Evolutionary conservation across 2,329 filamentous ascomycete species (phyloP).

Genomic region (Alternaria hordeiaustralica): DNA sequence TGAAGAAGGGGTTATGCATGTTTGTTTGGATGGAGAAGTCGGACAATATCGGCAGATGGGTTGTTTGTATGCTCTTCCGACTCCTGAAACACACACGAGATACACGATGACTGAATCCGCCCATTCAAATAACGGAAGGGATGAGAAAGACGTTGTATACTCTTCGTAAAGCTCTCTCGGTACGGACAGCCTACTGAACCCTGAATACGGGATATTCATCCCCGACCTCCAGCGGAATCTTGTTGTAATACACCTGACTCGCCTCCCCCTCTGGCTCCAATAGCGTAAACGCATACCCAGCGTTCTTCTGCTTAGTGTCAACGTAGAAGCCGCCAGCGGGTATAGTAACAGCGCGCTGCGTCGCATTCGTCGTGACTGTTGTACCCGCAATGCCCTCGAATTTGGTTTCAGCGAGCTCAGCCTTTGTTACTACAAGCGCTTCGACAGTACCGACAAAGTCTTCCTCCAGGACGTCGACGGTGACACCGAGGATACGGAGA

Average conservation of each 20-base stretch:
- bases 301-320: not conserved
- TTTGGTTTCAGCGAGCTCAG: not conserved
- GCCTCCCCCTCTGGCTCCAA: not conserved
- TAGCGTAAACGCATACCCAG: not conserved
- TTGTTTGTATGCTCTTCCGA: not conserved
- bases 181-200: not conserved
- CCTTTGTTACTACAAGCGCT: conserved; percentile 24
- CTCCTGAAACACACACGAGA: no score
- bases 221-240: not conserved
- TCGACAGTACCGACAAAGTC: conserved; percentile 26
- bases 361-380: not conserved
- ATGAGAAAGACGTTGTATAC: not conserved
- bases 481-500: conserved; percentile 28
- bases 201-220: not conserved
- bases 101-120: no score
- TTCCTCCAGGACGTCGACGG: conserved; percentile 25
- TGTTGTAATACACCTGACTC: not conserved
- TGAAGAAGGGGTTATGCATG: not conserved
- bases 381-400: not conserved
- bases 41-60: not conserved
- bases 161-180: not conserved
- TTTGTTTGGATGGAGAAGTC: not conserved
- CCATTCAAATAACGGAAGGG: no score
- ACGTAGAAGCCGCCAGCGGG: not conserved
- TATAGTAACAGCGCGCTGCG: not conserved